Evolutionary conservation across 2,329 filamentous ascomycete genomes (phyloP).

Genomic region (Penicillium frequentans): DNA sequence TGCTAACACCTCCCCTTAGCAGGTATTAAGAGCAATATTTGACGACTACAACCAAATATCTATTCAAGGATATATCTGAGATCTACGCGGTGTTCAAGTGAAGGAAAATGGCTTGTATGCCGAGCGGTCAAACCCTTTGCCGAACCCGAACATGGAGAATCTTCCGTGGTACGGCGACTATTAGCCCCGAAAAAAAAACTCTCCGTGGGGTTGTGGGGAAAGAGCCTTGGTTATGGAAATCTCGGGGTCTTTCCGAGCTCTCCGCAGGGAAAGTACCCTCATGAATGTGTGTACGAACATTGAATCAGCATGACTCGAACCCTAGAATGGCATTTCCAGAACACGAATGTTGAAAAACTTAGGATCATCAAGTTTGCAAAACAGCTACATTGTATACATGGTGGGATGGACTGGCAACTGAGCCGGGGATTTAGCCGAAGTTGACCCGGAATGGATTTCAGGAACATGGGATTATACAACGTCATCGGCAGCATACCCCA

Average conservation of each 20-base stretch:
- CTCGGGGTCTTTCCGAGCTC: not conserved
- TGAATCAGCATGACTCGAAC: not conserved
- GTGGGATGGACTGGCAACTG: no score
- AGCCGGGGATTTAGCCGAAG: constrained; percentile 10
- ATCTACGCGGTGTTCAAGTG: not conserved
- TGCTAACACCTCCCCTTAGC: not conserved
- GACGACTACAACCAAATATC: not conserved
- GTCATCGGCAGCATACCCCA: not conserved
- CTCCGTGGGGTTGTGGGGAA: not conserved
- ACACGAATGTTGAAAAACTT: not conserved
- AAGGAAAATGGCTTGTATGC: not conserved
- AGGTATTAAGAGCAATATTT: not conserved
- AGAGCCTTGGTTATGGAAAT: not conserved
- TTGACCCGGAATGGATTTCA: constrained; percentile 1
- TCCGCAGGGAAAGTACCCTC: not conserved
- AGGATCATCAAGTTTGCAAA: not conserved
- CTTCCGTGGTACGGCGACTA: no score
- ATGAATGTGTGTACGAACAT: no score
- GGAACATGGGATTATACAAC: not conserved
- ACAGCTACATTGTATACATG: no score
- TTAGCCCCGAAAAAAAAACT: not conserved
- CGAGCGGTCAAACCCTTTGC: not conserved
- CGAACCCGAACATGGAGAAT: not conserved
- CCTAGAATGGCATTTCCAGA: not conserved
- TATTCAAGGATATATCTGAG: not conserved